A percentile compares a stretch with the other conserved stretches of the same genome.
phyloP scores from a whole-genome alignment of 345 rosid genomes.

The Cardiospermum halicacabum region DNA sequence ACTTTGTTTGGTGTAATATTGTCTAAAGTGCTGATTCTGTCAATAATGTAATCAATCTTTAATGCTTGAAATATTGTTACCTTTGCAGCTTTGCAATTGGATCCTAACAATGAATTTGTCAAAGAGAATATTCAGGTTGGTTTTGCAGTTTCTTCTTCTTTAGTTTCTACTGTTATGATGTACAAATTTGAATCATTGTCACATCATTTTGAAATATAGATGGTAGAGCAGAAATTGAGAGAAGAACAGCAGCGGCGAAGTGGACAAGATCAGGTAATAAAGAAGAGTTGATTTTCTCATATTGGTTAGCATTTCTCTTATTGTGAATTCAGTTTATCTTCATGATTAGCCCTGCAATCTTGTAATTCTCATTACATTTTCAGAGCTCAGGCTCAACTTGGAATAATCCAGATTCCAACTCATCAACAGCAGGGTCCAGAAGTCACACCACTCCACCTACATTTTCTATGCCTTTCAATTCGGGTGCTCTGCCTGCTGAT shows the following conservation, averaged over 20 bases:
- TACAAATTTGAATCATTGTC: not conserved
- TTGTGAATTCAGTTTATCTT: not conserved
- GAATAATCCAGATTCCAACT: constrained; percentile 28
- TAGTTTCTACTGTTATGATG: not conserved
- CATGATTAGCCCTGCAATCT: not conserved
- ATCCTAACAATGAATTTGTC: constrained; percentile 66
- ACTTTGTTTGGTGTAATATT: not conserved
- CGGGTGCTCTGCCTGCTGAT: constrained; percentile 22
- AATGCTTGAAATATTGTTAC: constrained; percentile 10
- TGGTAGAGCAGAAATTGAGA: constrained; percentile 62
- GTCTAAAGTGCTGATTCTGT: not conserved
- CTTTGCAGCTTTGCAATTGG: constrained; percentile 68
- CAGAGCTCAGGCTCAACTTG: constrained; percentile 28
- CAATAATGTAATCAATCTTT: constrained; percentile 5
- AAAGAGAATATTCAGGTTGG: constrained; percentile 76
- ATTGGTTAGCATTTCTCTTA: not conserved
- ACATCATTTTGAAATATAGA: constrained; percentile 33
- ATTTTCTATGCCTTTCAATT: constrained; percentile 31
- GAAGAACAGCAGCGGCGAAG: constrained; percentile 45
- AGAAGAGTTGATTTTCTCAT: not conserved
- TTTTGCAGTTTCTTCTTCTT: constrained; percentile 6
- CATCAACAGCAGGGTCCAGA: constrained; percentile 23
- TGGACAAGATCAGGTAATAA: constrained; percentile 47
- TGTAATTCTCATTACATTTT: not conserved
- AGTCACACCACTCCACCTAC: constrained; percentile 26